Evolutionary conservation across 1,139 yeast genomes (phyloP), one percentile per base, ranked within the genome.

Genomic region (Suhomyces taliae): DNA sequence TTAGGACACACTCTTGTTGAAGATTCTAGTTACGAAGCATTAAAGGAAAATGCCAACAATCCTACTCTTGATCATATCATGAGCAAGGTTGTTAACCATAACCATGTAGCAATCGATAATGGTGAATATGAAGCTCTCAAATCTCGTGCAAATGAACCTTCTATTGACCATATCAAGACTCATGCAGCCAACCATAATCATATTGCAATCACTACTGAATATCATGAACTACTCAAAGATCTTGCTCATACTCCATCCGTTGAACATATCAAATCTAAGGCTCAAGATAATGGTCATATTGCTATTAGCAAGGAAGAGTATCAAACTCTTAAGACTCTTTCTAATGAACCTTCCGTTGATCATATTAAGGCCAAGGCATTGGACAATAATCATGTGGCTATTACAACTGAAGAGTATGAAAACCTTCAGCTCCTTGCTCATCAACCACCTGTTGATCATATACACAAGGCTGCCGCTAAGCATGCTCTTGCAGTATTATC

Each of bases 401-500:
- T 52, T 29, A 48, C 31, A 7, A 32, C 45, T 7, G 34, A 37
- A 3, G 49, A 51, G 10, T 52, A 39, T 34, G 48, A 33, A 43
- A 48, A 41, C 34, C 19, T 54, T 38, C 37, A 41, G 6, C 39
- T 51, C 12, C 46, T 51, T 27, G 61, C 62, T 0, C 40, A 59
- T 34, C 51, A 57, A 14, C 76, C 76, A 8, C 48, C 64, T 5
- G 34, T 59, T 10, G 59, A 55, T 5, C 67, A 66, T 41, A 42
- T 71, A n/a, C 46, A 48, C 2, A 49, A 54, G 19, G 53, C 53
- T 19, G 61, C 55, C n/a, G 11, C 37, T 11, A 32, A 41, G 14
- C 49, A 44, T 9, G 33, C 50, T 2, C 60, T 58, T 46, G 48
- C 51, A 1, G 39, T 56, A 6, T 31, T 66, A 11, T 51, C 66